phyloP scores from a whole-genome alignment of 805 yeast species.

The Wickerhamiella bombiphila region DNA sequence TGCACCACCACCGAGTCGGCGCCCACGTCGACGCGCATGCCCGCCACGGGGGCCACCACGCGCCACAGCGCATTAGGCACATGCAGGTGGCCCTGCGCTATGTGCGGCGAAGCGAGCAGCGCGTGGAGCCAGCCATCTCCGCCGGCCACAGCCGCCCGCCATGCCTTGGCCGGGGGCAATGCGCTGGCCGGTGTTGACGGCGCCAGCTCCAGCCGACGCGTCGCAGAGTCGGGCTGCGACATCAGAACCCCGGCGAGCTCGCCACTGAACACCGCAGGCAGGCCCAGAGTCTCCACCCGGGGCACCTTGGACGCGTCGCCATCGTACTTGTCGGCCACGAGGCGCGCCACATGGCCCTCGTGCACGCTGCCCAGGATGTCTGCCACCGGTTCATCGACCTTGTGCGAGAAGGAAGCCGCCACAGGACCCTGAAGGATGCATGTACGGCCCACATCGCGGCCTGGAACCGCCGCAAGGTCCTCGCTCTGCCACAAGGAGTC shows the following conservation, averaged over 20 bases:
- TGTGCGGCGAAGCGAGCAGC: conserved; percentile 57
- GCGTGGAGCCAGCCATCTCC: conserved; percentile 83
- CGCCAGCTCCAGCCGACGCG: not conserved
- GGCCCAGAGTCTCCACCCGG: conserved; percentile 77
- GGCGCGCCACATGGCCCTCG: conserved; percentile 65
- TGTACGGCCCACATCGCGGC: conserved; percentile 93
- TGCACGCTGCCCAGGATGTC: conserved; percentile 80
- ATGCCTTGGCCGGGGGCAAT: conserved; percentile 32
- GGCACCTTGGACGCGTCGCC: conserved; percentile 67
- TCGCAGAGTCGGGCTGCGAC: conserved; percentile 12
- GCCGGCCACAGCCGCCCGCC: conserved; percentile 81
- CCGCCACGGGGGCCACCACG: conserved; percentile 61
- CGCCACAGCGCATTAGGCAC: conserved; percentile 65
- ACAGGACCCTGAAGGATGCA: conserved; percentile 98
- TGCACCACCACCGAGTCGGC: conserved; percentile 42
- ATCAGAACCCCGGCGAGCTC: conserved; percentile 22
- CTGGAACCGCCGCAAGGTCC: conserved; percentile 90
- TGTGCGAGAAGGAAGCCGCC: conserved; percentile 80
- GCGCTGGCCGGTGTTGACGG: conserved; percentile 2
- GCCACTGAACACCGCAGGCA: conserved; percentile 28
- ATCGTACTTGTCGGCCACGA: conserved; percentile 48
- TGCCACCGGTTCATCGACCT: conserved; percentile 84
- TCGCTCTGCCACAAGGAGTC: conserved; percentile 99
- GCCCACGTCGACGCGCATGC: conserved; percentile 46
- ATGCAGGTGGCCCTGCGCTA: conserved; percentile 76